Conservation (phyloP, 139 green algal genomes). For the Micractinium conductrix region DNA sequence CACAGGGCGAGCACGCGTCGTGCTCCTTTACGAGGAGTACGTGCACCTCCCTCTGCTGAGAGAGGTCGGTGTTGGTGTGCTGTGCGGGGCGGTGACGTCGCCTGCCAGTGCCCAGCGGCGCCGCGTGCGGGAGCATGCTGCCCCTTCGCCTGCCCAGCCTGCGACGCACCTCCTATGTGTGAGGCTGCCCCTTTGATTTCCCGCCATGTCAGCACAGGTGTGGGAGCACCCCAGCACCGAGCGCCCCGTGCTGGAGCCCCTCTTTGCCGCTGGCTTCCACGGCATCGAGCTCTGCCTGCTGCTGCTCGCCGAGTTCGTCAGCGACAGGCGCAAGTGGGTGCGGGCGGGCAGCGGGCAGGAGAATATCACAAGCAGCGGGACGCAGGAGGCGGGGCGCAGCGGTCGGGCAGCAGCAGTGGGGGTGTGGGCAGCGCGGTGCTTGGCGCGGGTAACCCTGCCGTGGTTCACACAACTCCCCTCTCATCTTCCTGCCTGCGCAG, state of each 20-base stretch:
- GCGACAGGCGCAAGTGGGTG: constrained; percentile 43
- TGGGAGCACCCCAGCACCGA: constrained; percentile 51
- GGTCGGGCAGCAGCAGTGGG: too few species aligned
- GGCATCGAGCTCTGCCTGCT: constrained; percentile 63
- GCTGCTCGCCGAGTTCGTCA: constrained; percentile 57
- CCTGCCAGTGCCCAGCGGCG: too few species aligned
- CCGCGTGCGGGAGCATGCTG: too few species aligned
- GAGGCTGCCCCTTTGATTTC: too few species aligned
- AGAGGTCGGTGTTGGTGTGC: too few species aligned
- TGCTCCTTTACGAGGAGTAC: constrained; percentile 56
- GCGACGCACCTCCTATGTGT: background rate
- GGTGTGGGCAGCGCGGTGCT: too few species aligned
- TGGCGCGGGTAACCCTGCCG: background rate
- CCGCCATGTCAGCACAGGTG: constrained; percentile 47
- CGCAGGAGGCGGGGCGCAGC: background rate
- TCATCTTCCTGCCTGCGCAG: background rate
- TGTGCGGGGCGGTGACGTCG: too few species aligned
- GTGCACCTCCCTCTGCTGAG: constrained; percentile 47
- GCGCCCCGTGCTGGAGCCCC: constrained; percentile 54
- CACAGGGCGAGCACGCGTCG: constrained; percentile 31
- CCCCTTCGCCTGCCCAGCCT: background rate
- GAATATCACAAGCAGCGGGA: background rate
- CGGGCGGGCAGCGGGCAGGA: background rate
- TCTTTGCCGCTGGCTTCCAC: constrained; percentile 58
- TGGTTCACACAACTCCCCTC: background rate